Base-by-base conservation (phyloP, 2,329 filamentous ascomycete genomes). In the Fusarium sarcochroum region DNA sequence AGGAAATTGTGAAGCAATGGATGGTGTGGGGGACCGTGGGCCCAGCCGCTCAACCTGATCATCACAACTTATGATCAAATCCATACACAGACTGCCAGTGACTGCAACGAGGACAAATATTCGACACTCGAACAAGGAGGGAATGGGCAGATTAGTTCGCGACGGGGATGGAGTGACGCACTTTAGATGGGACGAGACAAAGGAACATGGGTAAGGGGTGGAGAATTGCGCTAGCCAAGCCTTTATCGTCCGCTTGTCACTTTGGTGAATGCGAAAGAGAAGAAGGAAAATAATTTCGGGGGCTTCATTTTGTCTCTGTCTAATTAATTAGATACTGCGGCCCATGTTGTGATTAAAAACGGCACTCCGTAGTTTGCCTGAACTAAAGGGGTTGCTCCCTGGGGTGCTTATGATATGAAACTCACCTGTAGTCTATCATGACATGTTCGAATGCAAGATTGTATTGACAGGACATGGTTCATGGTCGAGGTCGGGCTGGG, bases 101-200 rank as follows among this genome's bases (percentile, higher is more conserved):
- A 66, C 50, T 40, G 46, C 44, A 34, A 55, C 25, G 34, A 50
- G 38, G 25, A 67, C 30, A 20, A 46, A 37, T 34, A 21, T 18
- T 49, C 27, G 34, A 53, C 25, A 40, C 30, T 14, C 38, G 41
- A 55, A 54, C 37, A 69, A 45, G 60, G 60, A 46, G 46, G 52
- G 48, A 54, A 69, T 64, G 65, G 53, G 30, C 46, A 68, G 41
- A 68, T 56, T 56, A 68, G 53, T 58, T 68, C 27, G 41, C 14
- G 46, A 51, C 56, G 52, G 41, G 49, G 32, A 69, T 66, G 34
- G 49, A 69, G 57, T 69, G 66, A 69, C 66, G 66, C 60, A 69
- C 44, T 56, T 66, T 69, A 61, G 40, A 69, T 69, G 66, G 52
- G 52, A 59, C 52, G 49, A 49, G 55, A 69, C 56, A 66, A 51